Percentiles rank a stretch among this genome's conserved stretches.
These are phyloP conservation scores for Aureobasidium sp. DNA, from an alignment of 2,329 filamentous ascomycete species.

Conservation along the genomic window DNA sequence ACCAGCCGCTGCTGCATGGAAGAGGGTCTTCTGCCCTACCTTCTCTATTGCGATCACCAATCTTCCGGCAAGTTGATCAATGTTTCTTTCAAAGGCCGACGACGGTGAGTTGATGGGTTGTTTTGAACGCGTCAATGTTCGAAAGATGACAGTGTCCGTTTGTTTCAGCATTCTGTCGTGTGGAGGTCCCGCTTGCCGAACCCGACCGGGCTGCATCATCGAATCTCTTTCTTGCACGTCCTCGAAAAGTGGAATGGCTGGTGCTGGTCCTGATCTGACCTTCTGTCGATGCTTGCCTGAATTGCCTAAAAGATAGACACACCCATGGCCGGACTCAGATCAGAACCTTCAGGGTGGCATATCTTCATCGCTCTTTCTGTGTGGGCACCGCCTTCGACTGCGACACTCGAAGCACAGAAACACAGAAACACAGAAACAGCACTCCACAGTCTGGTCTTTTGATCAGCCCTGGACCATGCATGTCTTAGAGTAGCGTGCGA, in stretches of 20 bases:
- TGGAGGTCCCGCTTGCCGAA: conserved; percentile 1
- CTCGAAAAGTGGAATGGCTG: neutral
- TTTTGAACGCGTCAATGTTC: neutral
- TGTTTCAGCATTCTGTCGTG: conserved; percentile 6
- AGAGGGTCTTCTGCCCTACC: neutral
- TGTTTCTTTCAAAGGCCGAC: neutral
- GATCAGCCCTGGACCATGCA: no score
- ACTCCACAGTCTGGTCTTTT: no score
- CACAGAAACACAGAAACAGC: no score
- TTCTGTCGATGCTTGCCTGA: neutral
- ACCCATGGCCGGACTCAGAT: neutral
- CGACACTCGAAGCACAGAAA: no score
- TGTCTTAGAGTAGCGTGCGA: conserved; percentile 7
- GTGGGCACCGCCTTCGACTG: no score
- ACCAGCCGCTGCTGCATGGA: neutral
- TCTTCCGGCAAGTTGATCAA: no score
- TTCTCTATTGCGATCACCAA: neutral
- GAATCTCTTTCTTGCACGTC: neutral
- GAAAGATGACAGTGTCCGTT: neutral
- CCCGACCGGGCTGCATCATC: neutral
- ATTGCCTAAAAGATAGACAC: neutral
- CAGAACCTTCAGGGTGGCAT: no score
- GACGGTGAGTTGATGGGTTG: neutral
- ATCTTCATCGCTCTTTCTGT: no score
- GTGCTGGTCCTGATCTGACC: neutral